These are phyloP conservation scores for Pilaira anomala DNA, from an alignment of 192 early-diverging fungal species.

Conservation along the genomic window DNA sequence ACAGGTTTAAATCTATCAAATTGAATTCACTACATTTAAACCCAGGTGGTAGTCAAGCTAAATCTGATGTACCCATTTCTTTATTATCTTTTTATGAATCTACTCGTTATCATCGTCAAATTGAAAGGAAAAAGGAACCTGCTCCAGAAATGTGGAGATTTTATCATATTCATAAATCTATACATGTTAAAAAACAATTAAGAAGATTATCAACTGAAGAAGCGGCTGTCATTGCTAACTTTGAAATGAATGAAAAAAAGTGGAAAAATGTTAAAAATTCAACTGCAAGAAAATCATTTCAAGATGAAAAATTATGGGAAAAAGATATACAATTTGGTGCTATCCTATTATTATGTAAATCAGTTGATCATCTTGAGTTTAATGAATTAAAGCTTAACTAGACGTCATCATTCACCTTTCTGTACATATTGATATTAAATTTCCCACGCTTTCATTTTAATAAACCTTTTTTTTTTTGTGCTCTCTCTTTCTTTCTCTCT, in stretches of 20 bases:
- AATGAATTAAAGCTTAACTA: constrained; percentile 9
- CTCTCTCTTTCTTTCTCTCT: constrained; percentile 1
- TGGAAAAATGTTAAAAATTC: constrained; percentile 4
- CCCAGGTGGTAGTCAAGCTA: background rate
- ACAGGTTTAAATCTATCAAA: constrained; percentile 1
- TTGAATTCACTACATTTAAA: constrained; percentile 7
- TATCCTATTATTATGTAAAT: constrained; percentile 3
- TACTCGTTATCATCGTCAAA: background rate
- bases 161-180: constrained; percentile 4
- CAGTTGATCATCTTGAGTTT: constrained; percentile 3
- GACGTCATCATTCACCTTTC: too few relatives aligned
- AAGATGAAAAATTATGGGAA: constrained; percentile 6
- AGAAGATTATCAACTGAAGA: background rate
- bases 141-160: constrained; percentile 10
- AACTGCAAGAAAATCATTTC: background rate
- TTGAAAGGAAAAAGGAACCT: background rate
- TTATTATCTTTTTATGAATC: constrained; percentile 13
- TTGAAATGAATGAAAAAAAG: constrained; percentile 11
- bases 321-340: constrained; percentile 16
- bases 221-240: constrained; percentile 1
- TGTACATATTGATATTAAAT: background rate
- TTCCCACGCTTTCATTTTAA: constrained; percentile 18
- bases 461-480: background rate
- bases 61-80: background rate
- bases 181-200: background rate